Evolutionary conservation across 169 alveolate genomes (phyloP).

Genomic region (Babesia ovis): DNA sequence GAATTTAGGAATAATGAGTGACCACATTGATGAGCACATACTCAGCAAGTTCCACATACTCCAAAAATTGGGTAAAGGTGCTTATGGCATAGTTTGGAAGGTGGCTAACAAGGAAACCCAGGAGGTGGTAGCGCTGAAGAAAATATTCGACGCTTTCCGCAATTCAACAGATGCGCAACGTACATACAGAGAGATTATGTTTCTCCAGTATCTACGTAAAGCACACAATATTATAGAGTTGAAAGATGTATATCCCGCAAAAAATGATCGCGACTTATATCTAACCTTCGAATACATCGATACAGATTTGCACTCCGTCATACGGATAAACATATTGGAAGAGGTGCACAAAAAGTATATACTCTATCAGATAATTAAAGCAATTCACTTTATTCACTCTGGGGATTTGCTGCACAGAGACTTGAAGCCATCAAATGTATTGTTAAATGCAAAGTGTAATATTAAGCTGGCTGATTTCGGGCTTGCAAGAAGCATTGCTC

Average conservation of each 20-base stretch:
- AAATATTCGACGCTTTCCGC: conserved; percentile 98
- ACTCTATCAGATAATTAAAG: conserved; percentile 89
- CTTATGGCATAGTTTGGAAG: conserved; percentile 99
- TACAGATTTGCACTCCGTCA: conserved; percentile 98
- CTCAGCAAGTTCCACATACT: conserved; percentile 87
- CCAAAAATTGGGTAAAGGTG: conserved; percentile 94
- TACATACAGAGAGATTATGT: conserved; percentile 98
- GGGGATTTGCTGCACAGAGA: conserved; percentile 97
- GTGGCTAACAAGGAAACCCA: conserved; percentile 92
- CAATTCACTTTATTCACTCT: conserved; percentile 91
- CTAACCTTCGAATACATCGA: conserved; percentile 97
- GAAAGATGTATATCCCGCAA: conserved; percentile 92
- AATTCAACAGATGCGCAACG: conserved; percentile 99
- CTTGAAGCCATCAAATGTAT: conserved; percentile 96
- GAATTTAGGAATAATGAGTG: conserved; percentile 44
- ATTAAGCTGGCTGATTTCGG: conserved; percentile 98
- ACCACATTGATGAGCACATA: conserved; percentile 88
- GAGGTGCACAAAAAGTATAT: conserved; percentile 93
- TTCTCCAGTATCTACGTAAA: conserved; percentile 90
- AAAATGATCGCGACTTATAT: conserved; percentile 97
- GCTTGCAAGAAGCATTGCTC: conserved; percentile 89
- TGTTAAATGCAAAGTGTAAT: conserved; percentile 95
- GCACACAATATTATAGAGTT: conserved; percentile 94
- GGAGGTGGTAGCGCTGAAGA: conserved; percentile 97
- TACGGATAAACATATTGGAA: conserved; percentile 95